Evolutionary conservation across 2,329 filamentous ascomycete genomes (phyloP).

Genomic region (Didymosphaeria variabile): DNA sequence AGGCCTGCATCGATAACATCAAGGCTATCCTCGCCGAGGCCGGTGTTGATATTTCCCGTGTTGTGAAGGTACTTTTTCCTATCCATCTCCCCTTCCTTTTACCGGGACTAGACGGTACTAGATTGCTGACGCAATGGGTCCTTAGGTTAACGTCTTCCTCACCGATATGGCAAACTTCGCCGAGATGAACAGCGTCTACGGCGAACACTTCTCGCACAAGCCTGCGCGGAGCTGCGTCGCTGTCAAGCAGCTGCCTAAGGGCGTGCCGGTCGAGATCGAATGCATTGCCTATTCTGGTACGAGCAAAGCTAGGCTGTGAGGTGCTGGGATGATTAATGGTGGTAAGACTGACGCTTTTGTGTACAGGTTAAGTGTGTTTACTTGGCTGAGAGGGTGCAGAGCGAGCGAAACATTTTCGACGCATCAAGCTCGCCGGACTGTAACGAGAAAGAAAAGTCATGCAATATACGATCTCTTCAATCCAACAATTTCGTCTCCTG

Average conservation of each 20-base stretch:
- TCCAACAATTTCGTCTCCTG: too few species aligned
- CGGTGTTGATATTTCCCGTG: constrained; percentile 77
- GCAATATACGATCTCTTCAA: too few species aligned
- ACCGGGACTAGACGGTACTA: too few species aligned
- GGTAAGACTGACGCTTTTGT: not conserved
- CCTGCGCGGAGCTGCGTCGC: constrained; percentile 90
- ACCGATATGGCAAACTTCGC: constrained; percentile 90
- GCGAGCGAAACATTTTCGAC: too few species aligned
- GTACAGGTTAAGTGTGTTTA: not conserved
- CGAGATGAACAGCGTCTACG: constrained; percentile 86
- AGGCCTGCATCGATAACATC: constrained; percentile 79
- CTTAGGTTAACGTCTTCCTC: constrained; percentile 75
- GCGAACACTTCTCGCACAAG: constrained; percentile 82
- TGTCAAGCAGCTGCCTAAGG: constrained; percentile 87
- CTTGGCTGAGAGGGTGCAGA: too few species aligned
- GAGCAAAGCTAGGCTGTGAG: constrained; percentile 16
- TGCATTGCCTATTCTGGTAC: constrained; percentile 71
- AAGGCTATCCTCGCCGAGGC: constrained; percentile 83
- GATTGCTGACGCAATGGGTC: too few species aligned
- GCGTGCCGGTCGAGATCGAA: constrained; percentile 89
- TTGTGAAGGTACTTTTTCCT: constrained; percentile 70
- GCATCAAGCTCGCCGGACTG: too few species aligned
- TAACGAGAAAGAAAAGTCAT: too few species aligned
- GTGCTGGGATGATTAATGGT: not conserved
- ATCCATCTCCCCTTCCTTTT: too few species aligned